These are phyloP conservation scores for Ascochyta clinopodiicola DNA, from an alignment of 2,329 filamentous ascomycete species.

Conservation along the genomic window DNA sequence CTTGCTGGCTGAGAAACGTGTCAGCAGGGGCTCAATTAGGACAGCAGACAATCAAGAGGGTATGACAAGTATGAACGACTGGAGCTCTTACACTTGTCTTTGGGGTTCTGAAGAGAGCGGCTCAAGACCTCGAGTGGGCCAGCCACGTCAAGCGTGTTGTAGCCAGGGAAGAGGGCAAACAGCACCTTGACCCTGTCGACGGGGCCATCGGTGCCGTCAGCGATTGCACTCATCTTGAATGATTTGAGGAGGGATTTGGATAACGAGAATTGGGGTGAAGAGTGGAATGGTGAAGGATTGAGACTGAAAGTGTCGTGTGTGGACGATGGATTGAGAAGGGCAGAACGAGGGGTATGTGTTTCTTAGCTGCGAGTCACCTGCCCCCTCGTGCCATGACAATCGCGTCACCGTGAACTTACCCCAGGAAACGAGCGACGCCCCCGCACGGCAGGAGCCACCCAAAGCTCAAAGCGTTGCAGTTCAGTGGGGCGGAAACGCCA, in stretches of 20 bases:
- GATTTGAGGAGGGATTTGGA: slow-evolving; percentile 25
- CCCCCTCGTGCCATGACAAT: slow-evolving; percentile 28
- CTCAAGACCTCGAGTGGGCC: slow-evolving; percentile 66
- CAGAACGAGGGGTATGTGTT: slow-evolving; percentile 19
- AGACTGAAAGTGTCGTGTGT: slow-evolving; percentile 28
- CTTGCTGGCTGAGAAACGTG: slow-evolving; percentile 53
- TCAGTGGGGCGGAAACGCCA: slow-evolving; percentile 27
- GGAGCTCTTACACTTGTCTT: slow-evolving; percentile 55
- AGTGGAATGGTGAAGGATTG: slow-evolving; percentile 24
- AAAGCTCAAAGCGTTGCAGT: slow-evolving; percentile 20
- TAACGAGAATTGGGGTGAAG: slow-evolving; percentile 23
- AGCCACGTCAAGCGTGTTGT: slow-evolving; percentile 64
- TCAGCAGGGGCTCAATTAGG: slow-evolving; percentile 27
- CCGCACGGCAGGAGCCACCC: slow-evolving; percentile 30
- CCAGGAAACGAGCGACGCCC: slow-evolving; percentile 31
- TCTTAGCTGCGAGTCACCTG: slow-evolving; percentile 32
- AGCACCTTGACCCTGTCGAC: slow-evolving; percentile 70
- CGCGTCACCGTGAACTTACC: slow-evolving; percentile 32
- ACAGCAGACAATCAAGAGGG: not conserved
- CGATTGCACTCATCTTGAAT: slow-evolving; percentile 51
- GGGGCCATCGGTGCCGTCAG: slow-evolving; percentile 46
- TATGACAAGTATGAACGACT: slow-evolving; percentile 2
- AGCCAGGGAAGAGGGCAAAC: slow-evolving; percentile 62
- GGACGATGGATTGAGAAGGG: slow-evolving; percentile 15
- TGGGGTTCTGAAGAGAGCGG: slow-evolving; percentile 60